Evolutionary conservation across 345 rosid species (phyloP).

Genomic region (Salix dunnii): DNA sequence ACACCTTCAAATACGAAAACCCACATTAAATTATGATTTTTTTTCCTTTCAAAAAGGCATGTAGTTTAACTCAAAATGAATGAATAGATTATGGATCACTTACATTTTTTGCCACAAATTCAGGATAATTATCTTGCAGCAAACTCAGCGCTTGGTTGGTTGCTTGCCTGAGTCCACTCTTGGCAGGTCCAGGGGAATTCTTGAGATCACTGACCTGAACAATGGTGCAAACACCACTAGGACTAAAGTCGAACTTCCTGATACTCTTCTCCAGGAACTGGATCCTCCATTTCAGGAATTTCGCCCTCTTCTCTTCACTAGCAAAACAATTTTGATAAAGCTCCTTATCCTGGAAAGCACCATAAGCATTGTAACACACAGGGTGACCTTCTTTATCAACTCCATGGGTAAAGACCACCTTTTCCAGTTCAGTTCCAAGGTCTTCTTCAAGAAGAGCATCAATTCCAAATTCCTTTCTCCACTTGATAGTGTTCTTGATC

Average conservation of each 20-base stretch:
- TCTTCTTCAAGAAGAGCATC: constrained; percentile 49
- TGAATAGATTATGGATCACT: background rate
- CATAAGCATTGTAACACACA: constrained; percentile 52
- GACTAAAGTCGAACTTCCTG: constrained; percentile 43
- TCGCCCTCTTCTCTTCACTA: constrained; percentile 42
- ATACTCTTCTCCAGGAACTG: constrained; percentile 51
- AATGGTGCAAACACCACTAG: constrained; percentile 34
- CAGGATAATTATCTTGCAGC: constrained; percentile 59
- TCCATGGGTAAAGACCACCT: constrained; percentile 38
- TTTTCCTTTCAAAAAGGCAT: background rate
- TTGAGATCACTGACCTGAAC: constrained; percentile 48
- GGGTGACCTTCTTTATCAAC: constrained; percentile 44
- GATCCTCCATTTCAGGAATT: constrained; percentile 47
- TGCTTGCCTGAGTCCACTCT: constrained; percentile 34
- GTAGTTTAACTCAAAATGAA: background rate
- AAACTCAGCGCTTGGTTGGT: constrained; percentile 37
- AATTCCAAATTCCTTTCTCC: constrained; percentile 47
- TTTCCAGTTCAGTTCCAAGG: constrained; percentile 31
- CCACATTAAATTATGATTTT: background rate
- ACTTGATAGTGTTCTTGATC: constrained; percentile 43
- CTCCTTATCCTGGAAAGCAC: constrained; percentile 38
- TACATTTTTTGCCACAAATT: constrained; percentile 50
- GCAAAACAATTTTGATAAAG: constrained; percentile 34
- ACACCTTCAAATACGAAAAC: constrained; percentile 30
- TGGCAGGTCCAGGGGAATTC: constrained; percentile 45